A percentile compares a stretch with the other conserved stretches of the same genome.
Conservation (phyloP, 495 filamentous ascomycete species). For the Hypoxylon rickii region DNA sequence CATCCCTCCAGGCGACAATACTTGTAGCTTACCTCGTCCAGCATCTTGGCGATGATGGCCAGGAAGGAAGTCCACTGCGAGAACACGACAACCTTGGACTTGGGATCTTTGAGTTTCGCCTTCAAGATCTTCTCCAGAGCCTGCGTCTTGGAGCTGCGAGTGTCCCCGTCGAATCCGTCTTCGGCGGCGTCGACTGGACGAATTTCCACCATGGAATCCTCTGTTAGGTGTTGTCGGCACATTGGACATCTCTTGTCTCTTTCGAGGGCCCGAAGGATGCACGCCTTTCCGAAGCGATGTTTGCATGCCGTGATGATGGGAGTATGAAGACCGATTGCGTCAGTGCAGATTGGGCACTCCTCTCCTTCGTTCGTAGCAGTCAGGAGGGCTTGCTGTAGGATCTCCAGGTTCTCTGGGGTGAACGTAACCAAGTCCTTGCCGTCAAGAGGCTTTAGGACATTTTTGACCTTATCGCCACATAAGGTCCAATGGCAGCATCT, state of each 20-base stretch:
- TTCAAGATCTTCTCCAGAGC: conserved; percentile 78
- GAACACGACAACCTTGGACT: conserved; percentile 86
- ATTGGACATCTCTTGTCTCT: conserved; percentile 84
- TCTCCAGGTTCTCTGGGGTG: conserved; percentile 71
- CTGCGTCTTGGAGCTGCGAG: conserved; percentile 82
- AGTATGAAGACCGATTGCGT: conserved; percentile 67
- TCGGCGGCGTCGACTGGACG: conserved; percentile 56
- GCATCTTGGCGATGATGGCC: conserved; percentile 72
- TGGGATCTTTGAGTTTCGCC: conserved; percentile 67
- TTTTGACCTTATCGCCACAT: conserved; percentile 72
- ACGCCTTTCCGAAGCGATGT: conserved; percentile 76
- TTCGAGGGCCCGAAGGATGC: conserved; percentile 79
- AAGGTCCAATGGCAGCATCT: conserved; percentile 85
- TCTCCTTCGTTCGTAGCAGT: conserved; percentile 81
- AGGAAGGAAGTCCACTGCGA: conserved; percentile 94
- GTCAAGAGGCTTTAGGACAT: conserved; percentile 69
- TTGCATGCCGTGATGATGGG: conserved; percentile 90
- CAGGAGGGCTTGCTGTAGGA: conserved; percentile 78
- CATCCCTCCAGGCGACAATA: conserved; percentile 84
- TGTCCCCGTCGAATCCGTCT: conserved; percentile 61
- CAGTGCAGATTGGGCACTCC: conserved; percentile 83
- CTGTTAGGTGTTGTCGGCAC: conserved; percentile 76
- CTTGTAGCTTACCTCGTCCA: conserved; percentile 62
- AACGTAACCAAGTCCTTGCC: conserved; percentile 68
- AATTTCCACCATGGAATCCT: conserved; percentile 65